These are phyloP conservation scores for Rhodotorula sp. DNA, from an alignment of 1,284 basidiomycete species.

Conservation along the genomic window DNA sequence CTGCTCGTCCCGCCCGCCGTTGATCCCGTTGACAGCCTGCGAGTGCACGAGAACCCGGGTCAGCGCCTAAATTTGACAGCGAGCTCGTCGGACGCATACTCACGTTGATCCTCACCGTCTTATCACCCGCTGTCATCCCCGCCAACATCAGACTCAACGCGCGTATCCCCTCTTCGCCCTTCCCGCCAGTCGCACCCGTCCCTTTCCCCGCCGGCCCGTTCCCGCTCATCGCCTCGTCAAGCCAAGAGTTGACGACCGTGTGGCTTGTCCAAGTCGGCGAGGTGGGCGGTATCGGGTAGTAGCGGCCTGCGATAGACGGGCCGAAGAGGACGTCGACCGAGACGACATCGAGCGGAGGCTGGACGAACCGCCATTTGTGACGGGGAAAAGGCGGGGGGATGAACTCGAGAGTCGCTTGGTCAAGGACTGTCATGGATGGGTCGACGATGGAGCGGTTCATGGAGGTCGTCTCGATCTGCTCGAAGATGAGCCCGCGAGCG, in stretches of 20 bases:
- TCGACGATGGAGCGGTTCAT: background rate
- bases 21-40: slow-evolving; percentile 7
- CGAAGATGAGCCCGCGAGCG: slow-evolving; percentile 30
- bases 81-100: background rate
- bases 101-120: slow-evolving; percentile 14
- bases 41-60: background rate
- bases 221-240: slow-evolving; percentile 1
- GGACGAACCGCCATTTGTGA: slow-evolving; percentile 27
- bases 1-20: slow-evolving; percentile 9
- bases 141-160: slow-evolving; percentile 23
- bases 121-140: slow-evolving; percentile 1
- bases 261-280: background rate
- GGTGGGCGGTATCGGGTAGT: slow-evolving; percentile 14
- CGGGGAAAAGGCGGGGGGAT: slow-evolving; percentile 25
- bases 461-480: slow-evolving; percentile 17
- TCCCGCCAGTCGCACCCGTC: slow-evolving; percentile 5
- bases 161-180: slow-evolving; percentile 26
- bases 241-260: background rate
- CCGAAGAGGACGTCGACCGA: slow-evolving; percentile 14
- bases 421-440: background rate
- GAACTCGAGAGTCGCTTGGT: background rate
- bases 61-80: background rate
- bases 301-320: slow-evolving; percentile 25
- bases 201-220: background rate
- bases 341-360: background rate